phyloP scores from a whole-genome alignment of 163 green algal species.

The Coccomyxa subellipsoidea region DNA sequence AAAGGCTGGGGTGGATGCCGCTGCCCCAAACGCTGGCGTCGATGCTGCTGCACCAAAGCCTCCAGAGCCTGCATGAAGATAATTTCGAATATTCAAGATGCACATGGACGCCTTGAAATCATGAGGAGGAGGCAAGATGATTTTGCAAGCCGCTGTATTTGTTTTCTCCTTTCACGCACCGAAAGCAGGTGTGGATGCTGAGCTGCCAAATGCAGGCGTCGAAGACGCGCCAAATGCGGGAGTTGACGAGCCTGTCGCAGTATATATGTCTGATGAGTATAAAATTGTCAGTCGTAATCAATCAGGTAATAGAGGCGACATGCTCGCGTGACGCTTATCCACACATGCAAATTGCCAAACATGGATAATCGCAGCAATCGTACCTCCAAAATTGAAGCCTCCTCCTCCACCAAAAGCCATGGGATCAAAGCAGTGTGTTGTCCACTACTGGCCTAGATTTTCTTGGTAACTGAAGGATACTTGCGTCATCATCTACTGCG shows the following conservation, averaged over 20 bases:
- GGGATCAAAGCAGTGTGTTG: no score
- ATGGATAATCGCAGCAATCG: neutral
- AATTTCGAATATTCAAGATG: no score
- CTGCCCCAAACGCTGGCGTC: conserved; percentile 14
- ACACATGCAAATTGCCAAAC: neutral
- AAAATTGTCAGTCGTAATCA: no score
- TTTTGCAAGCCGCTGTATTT: no score
- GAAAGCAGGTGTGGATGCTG: conserved; percentile 12
- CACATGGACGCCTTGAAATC: neutral
- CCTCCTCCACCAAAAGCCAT: conserved; percentile 3
- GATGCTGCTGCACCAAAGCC: conserved; percentile 6
- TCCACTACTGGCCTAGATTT: no score
- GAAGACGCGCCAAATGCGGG: conserved; percentile 15
- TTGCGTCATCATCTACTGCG: no score
- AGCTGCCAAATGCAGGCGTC: conserved; percentile 8
- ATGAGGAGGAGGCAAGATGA: neutral
- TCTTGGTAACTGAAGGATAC: no score
- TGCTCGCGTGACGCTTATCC: neutral
- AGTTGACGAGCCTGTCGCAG: conserved; percentile 9
- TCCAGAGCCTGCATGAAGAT: neutral
- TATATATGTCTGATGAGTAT: neutral
- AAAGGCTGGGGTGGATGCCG: conserved; percentile 16
- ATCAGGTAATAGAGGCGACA: no score
- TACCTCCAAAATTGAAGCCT: conserved; percentile 6
- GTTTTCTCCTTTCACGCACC: conserved; percentile 10